These are phyloP conservation scores for Microthyrium microscopicum DNA, from an alignment of 2,329 filamentous ascomycete species.

Conservation along the genomic window DNA sequence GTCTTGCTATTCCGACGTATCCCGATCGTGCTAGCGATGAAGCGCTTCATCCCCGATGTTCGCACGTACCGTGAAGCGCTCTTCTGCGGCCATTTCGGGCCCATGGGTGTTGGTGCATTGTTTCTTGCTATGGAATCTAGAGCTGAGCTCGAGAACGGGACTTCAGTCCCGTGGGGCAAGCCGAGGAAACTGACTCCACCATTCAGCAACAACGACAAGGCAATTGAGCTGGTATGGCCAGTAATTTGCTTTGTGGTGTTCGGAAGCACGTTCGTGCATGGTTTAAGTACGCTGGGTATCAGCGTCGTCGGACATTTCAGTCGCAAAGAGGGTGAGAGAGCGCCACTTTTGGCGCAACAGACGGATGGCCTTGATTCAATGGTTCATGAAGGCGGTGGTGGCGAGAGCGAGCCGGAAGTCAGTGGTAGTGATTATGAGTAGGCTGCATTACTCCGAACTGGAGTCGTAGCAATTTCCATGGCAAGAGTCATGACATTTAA, in stretches of 20 bases:
- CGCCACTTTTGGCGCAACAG: constrained; percentile 33
- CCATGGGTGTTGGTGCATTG: constrained; percentile 39
- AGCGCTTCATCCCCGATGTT: constrained; percentile 32
- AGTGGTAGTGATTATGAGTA: no score
- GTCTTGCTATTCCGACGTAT: constrained; percentile 35
- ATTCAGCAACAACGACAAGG: constrained; percentile 12
- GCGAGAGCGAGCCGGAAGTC: no score
- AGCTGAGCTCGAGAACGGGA: constrained; percentile 34
- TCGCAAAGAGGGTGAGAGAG: constrained; percentile 28
- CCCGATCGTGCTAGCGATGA: constrained; percentile 31
- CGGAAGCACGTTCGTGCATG: constrained; percentile 37
- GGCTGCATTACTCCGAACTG: no score
- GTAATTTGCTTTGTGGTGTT: constrained; percentile 38
- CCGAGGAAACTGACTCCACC: constrained; percentile 2
- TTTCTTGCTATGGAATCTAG: constrained; percentile 40
- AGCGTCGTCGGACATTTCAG: constrained; percentile 32
- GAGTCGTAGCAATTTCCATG: no score
- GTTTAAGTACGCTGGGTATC: constrained; percentile 33
- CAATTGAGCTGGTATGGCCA: constrained; percentile 34
- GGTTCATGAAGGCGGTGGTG: constrained; percentile 27
- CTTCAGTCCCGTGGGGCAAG: constrained; percentile 20
- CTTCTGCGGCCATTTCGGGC: constrained; percentile 40
- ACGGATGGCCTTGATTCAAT: constrained; percentile 33
- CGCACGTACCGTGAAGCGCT: constrained; percentile 34
- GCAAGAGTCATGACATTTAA: no score